Evolutionary conservation across 352 stramenopile genomes (phyloP), one percentile per base, ranked within the genome.

Genomic region (Aphanomyces stellatus): DNA sequence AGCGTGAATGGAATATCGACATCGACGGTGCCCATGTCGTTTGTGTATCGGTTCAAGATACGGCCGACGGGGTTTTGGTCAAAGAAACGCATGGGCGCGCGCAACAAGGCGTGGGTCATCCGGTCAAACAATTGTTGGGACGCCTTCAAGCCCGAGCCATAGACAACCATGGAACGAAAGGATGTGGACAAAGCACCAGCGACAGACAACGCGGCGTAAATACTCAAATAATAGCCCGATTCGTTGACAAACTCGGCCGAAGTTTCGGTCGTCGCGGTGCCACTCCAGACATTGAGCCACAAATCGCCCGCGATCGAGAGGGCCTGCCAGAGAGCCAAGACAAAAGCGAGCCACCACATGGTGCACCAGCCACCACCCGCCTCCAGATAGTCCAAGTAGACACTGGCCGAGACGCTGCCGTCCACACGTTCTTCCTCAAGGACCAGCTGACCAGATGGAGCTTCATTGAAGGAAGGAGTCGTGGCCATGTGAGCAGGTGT

Each of bases 1-100:
- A 76, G 74, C n/a, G 76, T 72, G 46, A 85, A 76, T 48, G 82
- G 80, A 28, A 93, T 56, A 25, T 96, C 82, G 5, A 96, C 77
- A 81, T 98, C 93, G 55, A 98, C 76, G 51, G 88, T 96, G 60
- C 95, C 88, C 71, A 98, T 96, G 74, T 98, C 91, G 19, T 88
- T 90, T 27, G 80, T 78, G 74, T 97, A 98, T 4, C 93, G 80
- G 65, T 93, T 96, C 7, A 98, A 33, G 30, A 98, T 93, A 41
- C 88, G 79, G 8, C 88, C 90, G 24, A 90, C 75, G 2, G 91
- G 93, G 63, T 96, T 96, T 10, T 84, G 88, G 75, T 98, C 91
- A 72, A 98, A 98, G 73, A 98, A 98, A 27, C 82, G 69, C 70
- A 98, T 84, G 25, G 90, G 91, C 19, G 93, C 91, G 30, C 79